Base-by-base conservation (phyloP, 176 grass and related monocot genomes). In the Elymus sibiricus region DNA sequence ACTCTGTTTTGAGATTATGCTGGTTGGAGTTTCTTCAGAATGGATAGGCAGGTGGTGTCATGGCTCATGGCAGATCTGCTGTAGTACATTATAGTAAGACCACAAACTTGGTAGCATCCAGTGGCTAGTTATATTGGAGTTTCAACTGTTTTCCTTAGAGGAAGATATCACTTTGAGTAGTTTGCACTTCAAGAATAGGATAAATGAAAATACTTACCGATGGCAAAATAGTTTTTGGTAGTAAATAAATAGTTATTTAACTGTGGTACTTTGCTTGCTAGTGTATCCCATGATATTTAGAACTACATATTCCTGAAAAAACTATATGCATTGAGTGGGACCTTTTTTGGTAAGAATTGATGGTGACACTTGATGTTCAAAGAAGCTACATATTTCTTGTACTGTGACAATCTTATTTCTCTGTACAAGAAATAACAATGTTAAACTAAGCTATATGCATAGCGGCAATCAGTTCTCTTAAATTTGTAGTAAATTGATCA, bases 1-100 rank as follows among this genome's bases (percentile, higher is more conserved):
- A 49, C 47, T 81, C 73, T 55, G 76, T 76, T 84, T 76, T 38
- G 70, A 51, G 74, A 76, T 11, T 28, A 76, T 44, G 77, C 62
- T 65, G 24, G 37, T 40, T 59, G 80, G 37, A 63, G 39, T 80
- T 87, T 77, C 70, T 84, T 63, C 63, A 82, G 51, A 85, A 65
- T 26, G 58, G 69, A 49, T 24, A 70, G 66, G 29, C 9, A 58
- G 40, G 34, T 46, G 49, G 11, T 84, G 27, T 47, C 84, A 87
- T 77, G 46, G 2, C 46, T 46, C n/a, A 0, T 39, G 16, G 11
- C 7, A 59, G 19, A 9, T 2, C 49, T 40, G 37, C 56, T 69
- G 24, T 3, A 25, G 7, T 43, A 55, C 13, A 58, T 35, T 26
- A 60, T 46, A 60, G 84, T 65, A 47, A 76, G 29, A 68, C 9